Evolutionary conservation across 768 basidiomycete species (phyloP), one percentile per base, ranked within the genome.

Genomic region (Suillus subaureus): DNA sequence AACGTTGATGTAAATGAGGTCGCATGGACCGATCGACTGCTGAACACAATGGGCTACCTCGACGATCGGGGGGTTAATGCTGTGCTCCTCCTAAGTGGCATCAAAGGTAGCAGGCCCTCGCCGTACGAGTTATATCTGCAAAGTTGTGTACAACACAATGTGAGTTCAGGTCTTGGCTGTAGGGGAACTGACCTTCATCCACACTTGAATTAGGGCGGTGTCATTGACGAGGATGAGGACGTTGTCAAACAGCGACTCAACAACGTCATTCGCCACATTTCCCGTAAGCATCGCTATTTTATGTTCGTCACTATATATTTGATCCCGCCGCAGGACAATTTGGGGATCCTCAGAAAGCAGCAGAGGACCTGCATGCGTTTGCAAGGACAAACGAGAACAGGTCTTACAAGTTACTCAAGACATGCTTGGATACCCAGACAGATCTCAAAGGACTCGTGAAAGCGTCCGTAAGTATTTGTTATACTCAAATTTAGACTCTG

Each of bases 351-450:
- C 82, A 84, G 47, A 93, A 93, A 72, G 92, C 88, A 0, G 77
- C 80, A 2, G 93, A 93, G 66, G 97, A 98, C 73, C 76, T 99
- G 23, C 80, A 86, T 16, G 75, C 84, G 0, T 99, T 99, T 69
- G 96, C 96, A 0, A 91, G 91, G 66, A 78, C 90, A 51, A 98
- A 99, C 74, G 95, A 97, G 73, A 83, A 83, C 28, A 84, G 94
- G 45, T 80, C 96, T 9, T 98, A 95, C 81, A 95, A 91, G 76
- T 80, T 96, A 13, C 81, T 96, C 47, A 91, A 88, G 75, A 90
- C 85, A 0, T 90, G 92, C 69, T 83, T 93, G 81, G 95, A 97
- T 74, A 82, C 91, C 0, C 90, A 94, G 70, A 89, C 91, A 0
- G 93, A 96, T 72, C 77, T 98, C 31, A 94, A 91, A 76, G 82